Evolutionary conservation across 116 monocot species (phyloP).

Genomic region (Iris pallida): DNA sequence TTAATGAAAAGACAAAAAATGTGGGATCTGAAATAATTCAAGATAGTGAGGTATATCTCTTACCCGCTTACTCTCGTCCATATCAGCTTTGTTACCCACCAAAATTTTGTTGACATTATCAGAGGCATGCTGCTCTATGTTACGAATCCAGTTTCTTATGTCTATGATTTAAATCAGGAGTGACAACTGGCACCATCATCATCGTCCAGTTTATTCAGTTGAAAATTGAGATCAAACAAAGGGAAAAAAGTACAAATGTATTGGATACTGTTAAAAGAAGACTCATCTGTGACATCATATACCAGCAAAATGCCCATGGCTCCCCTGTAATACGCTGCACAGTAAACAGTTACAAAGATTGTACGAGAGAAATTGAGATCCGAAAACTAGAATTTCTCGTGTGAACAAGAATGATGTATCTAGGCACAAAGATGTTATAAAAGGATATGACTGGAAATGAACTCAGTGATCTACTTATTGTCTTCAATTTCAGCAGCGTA

Average conservation of each 20-base stretch:
- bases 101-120: slow-evolving; percentile 73
- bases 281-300: slow-evolving; percentile 63
- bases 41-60: not conserved
- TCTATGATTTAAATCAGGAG: slow-evolving; percentile 22
- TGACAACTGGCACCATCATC: not conserved
- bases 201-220: not conserved
- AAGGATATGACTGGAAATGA: not conserved
- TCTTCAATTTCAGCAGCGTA: not conserved
- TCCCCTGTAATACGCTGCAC: slow-evolving; percentile 69
- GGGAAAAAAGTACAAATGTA: not conserved
- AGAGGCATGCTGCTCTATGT: slow-evolving; percentile 69
- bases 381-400: not conserved
- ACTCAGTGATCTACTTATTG: not conserved
- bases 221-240: not conserved
- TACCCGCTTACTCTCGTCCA: slow-evolving; percentile 74
- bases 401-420: not conserved
- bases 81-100: slow-evolving; percentile 78
- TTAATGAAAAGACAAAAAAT: not conserved
- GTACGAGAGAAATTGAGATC: not conserved
- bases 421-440: not conserved
- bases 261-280: slow-evolving; percentile 56
- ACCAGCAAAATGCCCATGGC: slow-evolving; percentile 77
- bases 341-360: not conserved
- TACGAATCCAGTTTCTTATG: slow-evolving; percentile 64
- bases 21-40: not conserved